Evolutionary conservation across 768 basidiomycete genomes (phyloP), one percentile per base, ranked within the genome.

Genomic region (Termitomyces sp.): DNA sequence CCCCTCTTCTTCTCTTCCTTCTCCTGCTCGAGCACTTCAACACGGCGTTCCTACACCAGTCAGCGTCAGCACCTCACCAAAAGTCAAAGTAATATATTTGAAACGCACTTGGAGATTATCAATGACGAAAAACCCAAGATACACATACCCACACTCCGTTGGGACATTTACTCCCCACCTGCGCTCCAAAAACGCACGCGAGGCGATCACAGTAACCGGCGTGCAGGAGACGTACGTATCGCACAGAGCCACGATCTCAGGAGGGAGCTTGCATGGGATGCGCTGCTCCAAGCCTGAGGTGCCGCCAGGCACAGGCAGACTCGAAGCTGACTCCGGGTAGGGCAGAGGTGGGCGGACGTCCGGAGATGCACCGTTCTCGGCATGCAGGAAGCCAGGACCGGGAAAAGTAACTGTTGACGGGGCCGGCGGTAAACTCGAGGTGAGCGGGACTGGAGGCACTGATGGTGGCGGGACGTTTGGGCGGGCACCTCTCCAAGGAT

Each of bases 51-150:
- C 57, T 58, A 42, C 45, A 24, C 12, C 24, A 1, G 3, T 15
- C 8, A 32, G 33, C 28, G 28, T 58, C 20, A 57, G 32, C 55
- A 44, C n/a, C 42, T 1, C 7, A 1, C n/a, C 18, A 40, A 40
- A 7, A 11, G n/a, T 7, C 8, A n/a, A n/a, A n/a, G n/a, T n/a
- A n/a, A n/a, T n/a, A n/a, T n/a, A n/a, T n/a, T n/a, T n/a, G n/a
- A n/a, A n/a, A 57, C 56, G 12, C 28, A 57, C 84, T 67, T 71
- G 70, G 7, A 83, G 65, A 13, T 71, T 68, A 16, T 77, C 69
- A 57, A 86, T 65, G 36, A 72, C 74, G 63, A 82, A 84, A 45
- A 77, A 77, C 0, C 84, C 84, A 68, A 85, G 69, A 65, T 78
- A 79, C 44, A 67, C 69, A 64, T 75, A 81, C 15, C 68, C 74